These are phyloP conservation scores for Backusella morwellensis DNA, from an alignment of 192 early-diverging fungal genomes.

Conservation along the genomic window DNA sequence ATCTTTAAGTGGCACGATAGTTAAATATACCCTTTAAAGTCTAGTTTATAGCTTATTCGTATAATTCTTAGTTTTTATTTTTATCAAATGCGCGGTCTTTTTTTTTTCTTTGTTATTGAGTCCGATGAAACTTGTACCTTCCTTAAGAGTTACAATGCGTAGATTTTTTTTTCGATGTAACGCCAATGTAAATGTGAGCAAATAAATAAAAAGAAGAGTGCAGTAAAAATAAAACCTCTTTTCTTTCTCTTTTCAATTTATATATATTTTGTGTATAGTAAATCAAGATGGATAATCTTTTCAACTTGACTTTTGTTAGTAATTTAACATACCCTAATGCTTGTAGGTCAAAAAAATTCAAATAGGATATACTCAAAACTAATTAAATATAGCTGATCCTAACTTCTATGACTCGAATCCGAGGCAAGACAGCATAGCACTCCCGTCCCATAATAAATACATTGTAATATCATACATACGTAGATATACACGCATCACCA, in stretches of 20 bases:
- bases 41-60: no score
- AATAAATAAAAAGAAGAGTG: neutral
- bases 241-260: neutral
- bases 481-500: neutral
- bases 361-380: neutral
- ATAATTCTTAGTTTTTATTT: no score
- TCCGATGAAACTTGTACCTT: neutral
- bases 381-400: neutral
- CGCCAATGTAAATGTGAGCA: slow-evolving; percentile 5
- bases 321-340: neutral
- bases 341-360: neutral
- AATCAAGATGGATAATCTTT: neutral
- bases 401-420: neutral
- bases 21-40: no score
- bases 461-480: neutral
- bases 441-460: neutral
- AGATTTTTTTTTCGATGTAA: slow-evolving; percentile 8
- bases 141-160: neutral
- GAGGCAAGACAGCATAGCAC: neutral
- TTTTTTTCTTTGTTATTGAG: neutral
- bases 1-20: no score
- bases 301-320: neutral
- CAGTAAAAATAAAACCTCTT: neutral
- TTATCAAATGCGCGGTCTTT: neutral
- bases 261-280: neutral